Evolutionary conservation across 2,329 filamentous ascomycete genomes (phyloP), one percentile per base, ranked within the genome.

Genomic region (Trichoderma citrinoviride): DNA sequence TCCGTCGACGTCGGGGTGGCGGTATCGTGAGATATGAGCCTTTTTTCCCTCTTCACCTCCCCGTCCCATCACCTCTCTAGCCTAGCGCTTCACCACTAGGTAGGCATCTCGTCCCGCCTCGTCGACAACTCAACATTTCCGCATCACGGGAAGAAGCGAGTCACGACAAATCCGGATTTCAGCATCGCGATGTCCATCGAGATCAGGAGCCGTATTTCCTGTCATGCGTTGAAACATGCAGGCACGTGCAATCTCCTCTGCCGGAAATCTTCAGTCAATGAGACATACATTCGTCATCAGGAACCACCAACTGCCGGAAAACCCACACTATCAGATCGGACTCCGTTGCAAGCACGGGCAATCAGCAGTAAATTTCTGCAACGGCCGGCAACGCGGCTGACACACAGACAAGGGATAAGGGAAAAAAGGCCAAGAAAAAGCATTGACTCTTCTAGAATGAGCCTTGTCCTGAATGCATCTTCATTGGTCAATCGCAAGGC

Each of bases 401-500:
- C 10, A 17, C 12, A 47, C 14, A 41, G 12, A 37, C 12, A 37
- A 37, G 8, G 14, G 5, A 14, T 14, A 37, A 37, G 12, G 2
- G 1, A 5, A 14, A 37, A 37, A 37, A 37, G 7, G 27, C 27
- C 1, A 29, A 7, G 27, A 14, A 14, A 43, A 29, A 49, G 29
- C 44, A 52, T 43, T 1, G 33, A 37, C 21, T 5, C 10, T 27
- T 61, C 57, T 61, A 43, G 23, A 61, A 43, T 52, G 21, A 46
- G 50, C 14, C 41, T 41, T 27, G 46, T 7, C 40, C 49, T 25
- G 19, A 21, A 46, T 23, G 2, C 14, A n/a, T 44, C 41, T 33
- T 40, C n/a, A 62, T 62, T 62, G 60, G 60, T 37, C 60, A 54
- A 62, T 44, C 37, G 49, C 60, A 23, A 52, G 33, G 46, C 2